phyloP scores from a whole-genome alignment of 345 rosid species.

The Melaleuca alternifolia region DNA sequence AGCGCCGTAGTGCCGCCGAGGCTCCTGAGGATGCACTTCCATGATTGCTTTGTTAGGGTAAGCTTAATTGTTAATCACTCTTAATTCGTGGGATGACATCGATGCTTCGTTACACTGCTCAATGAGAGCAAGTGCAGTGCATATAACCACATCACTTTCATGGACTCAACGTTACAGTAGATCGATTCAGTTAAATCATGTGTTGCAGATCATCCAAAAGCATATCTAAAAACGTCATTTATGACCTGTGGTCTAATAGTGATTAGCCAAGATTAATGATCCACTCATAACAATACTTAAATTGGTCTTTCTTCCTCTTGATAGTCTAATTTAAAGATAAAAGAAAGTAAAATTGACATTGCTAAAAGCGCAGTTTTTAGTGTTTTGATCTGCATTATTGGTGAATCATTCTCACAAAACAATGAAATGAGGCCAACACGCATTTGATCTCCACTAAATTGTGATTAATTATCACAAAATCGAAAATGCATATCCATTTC shows the following conservation, averaged over 20 bases:
- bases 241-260: neutral
- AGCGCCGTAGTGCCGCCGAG: no score
- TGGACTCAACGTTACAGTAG: neutral
- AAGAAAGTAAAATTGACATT: neutral
- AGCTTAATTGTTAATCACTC: neutral
- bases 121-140: neutral
- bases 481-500: neutral
- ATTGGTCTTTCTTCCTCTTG: neutral
- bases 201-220: neutral
- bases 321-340: neutral
- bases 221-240: neutral
- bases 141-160: neutral
- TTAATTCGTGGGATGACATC: neutral
- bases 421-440: neutral
- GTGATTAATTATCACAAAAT: neutral
- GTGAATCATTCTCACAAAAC: neutral
- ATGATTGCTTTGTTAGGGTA: constrained; percentile 47
- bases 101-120: neutral
- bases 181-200: no score
- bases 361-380: neutral
- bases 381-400: neutral
- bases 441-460: neutral
- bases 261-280: neutral
- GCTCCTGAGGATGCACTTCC: constrained; percentile 51
- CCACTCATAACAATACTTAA: neutral